Evolutionary conservation across 2,329 filamentous ascomycete genomes (phyloP).

Genomic region (Colletotrichum phormii): DNA sequence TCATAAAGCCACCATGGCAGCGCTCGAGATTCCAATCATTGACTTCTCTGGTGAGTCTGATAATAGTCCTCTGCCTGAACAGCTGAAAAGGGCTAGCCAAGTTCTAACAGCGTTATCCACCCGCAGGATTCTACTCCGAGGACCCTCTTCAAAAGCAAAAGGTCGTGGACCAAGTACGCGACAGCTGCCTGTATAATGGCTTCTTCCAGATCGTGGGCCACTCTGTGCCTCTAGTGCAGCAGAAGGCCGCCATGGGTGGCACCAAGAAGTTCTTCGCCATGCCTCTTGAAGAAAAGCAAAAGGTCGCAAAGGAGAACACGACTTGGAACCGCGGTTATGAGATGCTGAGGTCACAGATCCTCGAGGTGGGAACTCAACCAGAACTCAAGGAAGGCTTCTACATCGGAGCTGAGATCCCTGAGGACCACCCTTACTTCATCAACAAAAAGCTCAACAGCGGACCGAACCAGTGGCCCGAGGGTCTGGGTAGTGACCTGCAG

Average conservation of each 20-base stretch:
- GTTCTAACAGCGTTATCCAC: neutral
- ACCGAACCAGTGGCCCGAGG: conserved; percentile 56
- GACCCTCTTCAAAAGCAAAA: conserved; percentile 42
- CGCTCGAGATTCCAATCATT: conserved; percentile 43
- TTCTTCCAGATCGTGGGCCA: conserved; percentile 67
- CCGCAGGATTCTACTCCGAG: conserved; percentile 38
- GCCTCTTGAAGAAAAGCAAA: conserved; percentile 56
- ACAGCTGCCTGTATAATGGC: conserved; percentile 58
- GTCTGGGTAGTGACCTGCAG: conserved; percentile 43
- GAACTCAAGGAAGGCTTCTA: conserved; percentile 61
- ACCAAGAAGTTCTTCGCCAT: conserved; percentile 58
- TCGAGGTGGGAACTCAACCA: conserved; percentile 56
- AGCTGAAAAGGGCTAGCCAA: too few relatives aligned
- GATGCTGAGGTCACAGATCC: conserved; percentile 56
- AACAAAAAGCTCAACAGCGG: conserved; percentile 52
- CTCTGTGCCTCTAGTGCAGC: conserved; percentile 53
- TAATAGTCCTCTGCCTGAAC: too few relatives aligned
- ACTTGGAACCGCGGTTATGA: conserved; percentile 63
- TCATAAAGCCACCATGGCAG: neutral
- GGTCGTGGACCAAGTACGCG: conserved; percentile 50
- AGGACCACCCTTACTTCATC: conserved; percentile 54
- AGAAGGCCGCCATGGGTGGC: conserved; percentile 52
- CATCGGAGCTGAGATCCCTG: conserved; percentile 53
- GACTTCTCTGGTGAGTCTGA: conserved; percentile 43
- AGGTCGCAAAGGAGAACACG: conserved; percentile 51